These are phyloP conservation scores for Sclerotinia glacialis DNA, from an alignment of 2,329 filamentous ascomycete species.

Conservation along the genomic window DNA sequence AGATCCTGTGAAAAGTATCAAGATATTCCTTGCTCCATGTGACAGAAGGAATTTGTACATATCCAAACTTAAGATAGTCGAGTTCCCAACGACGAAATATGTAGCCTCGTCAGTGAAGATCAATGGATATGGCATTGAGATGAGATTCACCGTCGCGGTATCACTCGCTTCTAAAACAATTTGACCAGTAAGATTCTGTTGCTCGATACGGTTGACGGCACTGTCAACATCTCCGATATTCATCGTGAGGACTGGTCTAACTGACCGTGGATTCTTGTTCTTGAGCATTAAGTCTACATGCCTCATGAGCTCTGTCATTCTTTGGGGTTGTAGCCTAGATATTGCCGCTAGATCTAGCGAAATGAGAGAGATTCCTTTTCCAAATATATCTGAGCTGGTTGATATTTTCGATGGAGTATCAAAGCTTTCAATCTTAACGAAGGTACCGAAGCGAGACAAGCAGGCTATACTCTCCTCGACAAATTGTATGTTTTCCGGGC, in stretches of 20 bases:
- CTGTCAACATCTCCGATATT: neutral
- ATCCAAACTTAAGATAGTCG: neutral
- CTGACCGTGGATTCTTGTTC: neutral
- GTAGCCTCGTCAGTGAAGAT: neutral
- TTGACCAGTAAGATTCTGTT: neutral
- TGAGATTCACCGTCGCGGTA: neutral
- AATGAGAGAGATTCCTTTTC: neutral
- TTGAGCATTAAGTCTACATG: neutral
- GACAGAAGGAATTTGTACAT: neutral
- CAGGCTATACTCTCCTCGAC: neutral
- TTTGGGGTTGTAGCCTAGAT: neutral
- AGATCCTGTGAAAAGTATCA: neutral
- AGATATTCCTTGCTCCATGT: neutral
- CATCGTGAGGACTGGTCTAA: neutral
- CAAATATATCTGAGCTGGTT: neutral
- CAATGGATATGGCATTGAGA: neutral
- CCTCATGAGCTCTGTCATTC: neutral
- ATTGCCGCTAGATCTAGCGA: neutral
- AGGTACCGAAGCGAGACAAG: neutral
- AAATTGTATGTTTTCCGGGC: slow-evolving; percentile 34
- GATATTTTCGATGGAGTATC: neutral
- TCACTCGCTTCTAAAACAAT: neutral
- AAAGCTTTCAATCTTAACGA: neutral
- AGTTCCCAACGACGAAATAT: neutral
- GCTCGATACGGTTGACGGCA: neutral